Percentiles rank a stretch among this genome's conserved stretches.
phyloP scores from a whole-genome alignment of 202 grass and related monocot genomes.

The Alloteropsis angusta region DNA sequence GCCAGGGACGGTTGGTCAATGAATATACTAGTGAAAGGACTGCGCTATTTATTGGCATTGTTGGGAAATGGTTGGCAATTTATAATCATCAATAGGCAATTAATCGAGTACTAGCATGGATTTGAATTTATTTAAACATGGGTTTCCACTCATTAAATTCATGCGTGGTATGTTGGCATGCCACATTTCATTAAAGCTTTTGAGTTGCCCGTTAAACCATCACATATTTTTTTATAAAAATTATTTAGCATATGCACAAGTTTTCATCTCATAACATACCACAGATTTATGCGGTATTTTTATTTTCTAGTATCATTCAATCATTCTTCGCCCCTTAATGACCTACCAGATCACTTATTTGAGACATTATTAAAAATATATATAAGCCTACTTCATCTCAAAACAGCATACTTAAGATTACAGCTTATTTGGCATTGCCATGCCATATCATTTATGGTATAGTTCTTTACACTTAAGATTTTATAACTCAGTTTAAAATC shows the following conservation, averaged over 20 bases:
- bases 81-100: conserved; percentile 34
- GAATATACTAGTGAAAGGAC: neutral
- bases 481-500: no score
- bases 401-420: neutral
- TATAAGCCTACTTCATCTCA: neutral
- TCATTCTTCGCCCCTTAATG: neutral
- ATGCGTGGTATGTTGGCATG: neutral
- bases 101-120: neutral
- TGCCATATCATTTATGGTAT: neutral
- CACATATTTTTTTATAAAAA: neutral
- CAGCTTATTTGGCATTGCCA: neutral
- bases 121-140: conserved; percentile 15
- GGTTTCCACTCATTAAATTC: neutral
- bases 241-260: neutral
- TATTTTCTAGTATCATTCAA: no score
- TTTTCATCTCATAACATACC: neutral
- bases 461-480: no score
- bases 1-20: conserved; percentile 16
- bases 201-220: neutral
- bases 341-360: neutral
- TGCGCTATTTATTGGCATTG: conserved; percentile 19
- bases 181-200: neutral
- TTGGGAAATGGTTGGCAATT: conserved; percentile 33
- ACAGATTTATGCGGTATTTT: neutral
- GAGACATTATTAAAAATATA: no score